A percentile compares a stretch with the other conserved stretches of the same genome.
Evolutionary conservation across 495 filamentous ascomycete genomes (phyloP).

Genomic region (Aspergillus ostianus): DNA sequence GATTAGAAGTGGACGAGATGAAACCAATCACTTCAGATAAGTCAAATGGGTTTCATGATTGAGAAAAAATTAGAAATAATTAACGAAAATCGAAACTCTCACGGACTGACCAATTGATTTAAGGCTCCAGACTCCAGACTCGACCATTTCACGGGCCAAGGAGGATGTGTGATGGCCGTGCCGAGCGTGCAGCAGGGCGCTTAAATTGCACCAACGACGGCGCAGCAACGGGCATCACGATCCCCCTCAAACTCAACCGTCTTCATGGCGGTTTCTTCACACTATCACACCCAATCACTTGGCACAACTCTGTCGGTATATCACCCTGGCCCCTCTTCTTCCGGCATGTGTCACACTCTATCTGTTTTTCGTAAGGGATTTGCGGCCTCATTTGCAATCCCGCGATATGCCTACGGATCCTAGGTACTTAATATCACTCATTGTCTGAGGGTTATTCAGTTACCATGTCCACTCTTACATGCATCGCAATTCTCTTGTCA

Average conservation of each 20-base stretch:
- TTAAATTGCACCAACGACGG: slow-evolving; percentile 36
- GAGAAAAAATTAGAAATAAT: neutral
- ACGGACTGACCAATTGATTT: neutral
- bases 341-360: slow-evolving; percentile 15
- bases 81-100: neutral
- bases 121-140: neutral
- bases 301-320: slow-evolving; percentile 19
- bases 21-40: neutral
- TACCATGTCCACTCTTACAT: slow-evolving; percentile 13
- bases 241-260: slow-evolving; percentile 4
- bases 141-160: neutral
- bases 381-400: slow-evolving; percentile 24
- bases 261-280: slow-evolving; percentile 24
- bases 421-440: slow-evolving; percentile 21
- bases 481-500: slow-evolving; percentile 11
- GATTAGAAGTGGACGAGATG: too few species aligned
- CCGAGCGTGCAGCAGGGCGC: slow-evolving; percentile 27
- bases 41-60: neutral
- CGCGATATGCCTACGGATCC: slow-evolving; percentile 14
- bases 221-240: slow-evolving; percentile 7
- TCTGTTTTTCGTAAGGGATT: slow-evolving; percentile 25
- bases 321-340: slow-evolving; percentile 23
- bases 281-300: slow-evolving; percentile 33
- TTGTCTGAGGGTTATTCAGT: slow-evolving; percentile 9
- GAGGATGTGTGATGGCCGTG: slow-evolving; percentile 17